These are phyloP conservation scores for Prunus salicina DNA, from an alignment of 306 rosid genomes.

Conservation along the genomic window DNA sequence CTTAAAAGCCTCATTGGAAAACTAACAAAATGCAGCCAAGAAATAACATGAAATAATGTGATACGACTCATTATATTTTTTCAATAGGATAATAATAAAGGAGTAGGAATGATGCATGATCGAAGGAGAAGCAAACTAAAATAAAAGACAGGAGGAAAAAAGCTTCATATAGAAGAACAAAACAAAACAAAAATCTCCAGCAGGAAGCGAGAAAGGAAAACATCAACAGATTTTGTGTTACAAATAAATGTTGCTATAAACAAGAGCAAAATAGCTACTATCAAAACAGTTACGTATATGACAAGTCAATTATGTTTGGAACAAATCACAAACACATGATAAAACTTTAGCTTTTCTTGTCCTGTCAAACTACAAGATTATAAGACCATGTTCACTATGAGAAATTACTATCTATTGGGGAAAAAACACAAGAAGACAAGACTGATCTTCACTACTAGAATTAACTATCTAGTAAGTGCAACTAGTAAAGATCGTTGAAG, in stretches of 20 bases:
- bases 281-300: not conserved
- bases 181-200: not conserved
- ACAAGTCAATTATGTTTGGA: too few species aligned
- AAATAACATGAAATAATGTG: too few species aligned
- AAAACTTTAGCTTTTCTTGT: too few species aligned
- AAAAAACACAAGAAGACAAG: not conserved
- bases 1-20: too few species aligned
- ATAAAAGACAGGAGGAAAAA: conserved; percentile 17
- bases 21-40: too few species aligned
- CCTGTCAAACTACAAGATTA: not conserved
- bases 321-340: too few species aligned
- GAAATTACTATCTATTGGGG: not conserved
- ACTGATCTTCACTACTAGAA: not conserved
- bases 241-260: not conserved
- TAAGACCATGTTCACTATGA: not conserved
- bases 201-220: not conserved
- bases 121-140: not conserved
- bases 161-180: not conserved
- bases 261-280: not conserved
- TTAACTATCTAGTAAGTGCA: not conserved
- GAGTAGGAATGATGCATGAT: too few species aligned
- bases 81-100: too few species aligned
- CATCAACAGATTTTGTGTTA: not conserved
- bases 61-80: too few species aligned
- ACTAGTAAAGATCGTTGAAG: conserved; percentile 2